Conservation (phyloP, 1,139 yeast genomes). For the Pichia sp. region DNA sequence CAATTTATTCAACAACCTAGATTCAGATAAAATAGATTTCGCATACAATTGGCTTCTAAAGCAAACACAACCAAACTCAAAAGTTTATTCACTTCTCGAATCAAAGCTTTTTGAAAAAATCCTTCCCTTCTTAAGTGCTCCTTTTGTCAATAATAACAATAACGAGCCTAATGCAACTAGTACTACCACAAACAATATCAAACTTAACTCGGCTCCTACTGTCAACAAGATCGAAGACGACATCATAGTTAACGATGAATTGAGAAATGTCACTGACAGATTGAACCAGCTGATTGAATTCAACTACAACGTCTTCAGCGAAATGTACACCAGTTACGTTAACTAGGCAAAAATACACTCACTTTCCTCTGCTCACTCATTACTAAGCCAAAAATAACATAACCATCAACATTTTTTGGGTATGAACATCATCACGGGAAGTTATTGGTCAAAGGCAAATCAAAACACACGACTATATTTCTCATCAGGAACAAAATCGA, state of each 20-base stretch:
- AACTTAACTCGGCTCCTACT: slow-evolving; percentile 2
- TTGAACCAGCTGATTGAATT: slow-evolving; percentile 58
- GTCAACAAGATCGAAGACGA: slow-evolving; percentile 25
- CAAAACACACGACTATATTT: neutral
- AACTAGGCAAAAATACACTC: neutral
- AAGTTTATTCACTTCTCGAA: slow-evolving; percentile 76
- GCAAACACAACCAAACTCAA: slow-evolving; percentile 82
- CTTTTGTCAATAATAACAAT: neutral
- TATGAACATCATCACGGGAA: neutral
- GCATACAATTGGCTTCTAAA: slow-evolving; percentile 77
- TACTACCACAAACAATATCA: neutral
- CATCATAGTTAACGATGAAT: slow-evolving; percentile 40
- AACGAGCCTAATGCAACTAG: neutral
- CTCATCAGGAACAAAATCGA: neutral
- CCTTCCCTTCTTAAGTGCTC: slow-evolving; percentile 12
- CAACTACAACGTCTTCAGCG: slow-evolving; percentile 73
- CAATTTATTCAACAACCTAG: slow-evolving; percentile 22
- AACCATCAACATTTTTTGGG: neutral
- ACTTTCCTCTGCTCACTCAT: neutral
- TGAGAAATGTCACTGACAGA: slow-evolving; percentile 48
- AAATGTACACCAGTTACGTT: slow-evolving; percentile 36
- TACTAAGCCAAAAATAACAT: neutral
- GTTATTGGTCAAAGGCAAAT: neutral
- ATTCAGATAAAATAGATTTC: slow-evolving; percentile 51
- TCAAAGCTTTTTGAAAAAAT: slow-evolving; percentile 56